A percentile compares a stretch with the other conserved stretches of the same genome.
These are phyloP conservation scores for Chamaecyparis obtusa DNA, from an alignment of 75 land plant species.

Conservation along the genomic window DNA sequence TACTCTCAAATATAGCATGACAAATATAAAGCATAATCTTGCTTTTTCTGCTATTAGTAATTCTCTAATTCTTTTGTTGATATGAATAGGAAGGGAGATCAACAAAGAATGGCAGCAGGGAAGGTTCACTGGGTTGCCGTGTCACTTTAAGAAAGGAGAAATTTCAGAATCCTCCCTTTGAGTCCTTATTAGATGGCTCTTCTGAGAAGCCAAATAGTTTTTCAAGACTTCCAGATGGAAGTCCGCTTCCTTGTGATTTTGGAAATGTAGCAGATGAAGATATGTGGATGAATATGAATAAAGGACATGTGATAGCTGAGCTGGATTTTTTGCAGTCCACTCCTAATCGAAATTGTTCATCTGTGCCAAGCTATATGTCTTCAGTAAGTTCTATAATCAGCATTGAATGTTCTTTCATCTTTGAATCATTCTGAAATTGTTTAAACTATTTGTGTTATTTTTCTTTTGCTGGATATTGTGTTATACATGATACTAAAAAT, in stretches of 20 bases:
- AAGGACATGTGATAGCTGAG: slow-evolving; percentile 58
- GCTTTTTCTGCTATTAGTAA: background rate
- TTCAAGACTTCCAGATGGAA: slow-evolving; percentile 37
- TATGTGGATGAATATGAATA: slow-evolving; percentile 80
- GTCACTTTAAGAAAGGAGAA: slow-evolving; percentile 19
- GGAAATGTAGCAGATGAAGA: slow-evolving; percentile 87
- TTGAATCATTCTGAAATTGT: background rate
- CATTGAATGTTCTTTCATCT: background rate
- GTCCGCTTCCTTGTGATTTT: slow-evolving; percentile 61
- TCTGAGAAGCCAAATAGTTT: slow-evolving; percentile 41
- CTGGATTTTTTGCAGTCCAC: slow-evolving; percentile 59
- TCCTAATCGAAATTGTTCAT: slow-evolving; percentile 35
- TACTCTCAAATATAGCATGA: background rate
- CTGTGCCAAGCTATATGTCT: slow-evolving; percentile 23
- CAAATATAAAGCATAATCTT: background rate
- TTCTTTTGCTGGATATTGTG: background rate
- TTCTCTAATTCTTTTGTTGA: background rate
- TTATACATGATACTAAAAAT: background rate
- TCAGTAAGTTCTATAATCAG: slow-evolving; percentile 33
- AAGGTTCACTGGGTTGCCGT: slow-evolving; percentile 16
- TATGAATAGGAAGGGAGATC: slow-evolving; percentile 10
- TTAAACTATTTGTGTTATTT: background rate
- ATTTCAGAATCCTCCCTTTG: slow-evolving; percentile 55
- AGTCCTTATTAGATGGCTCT: slow-evolving; percentile 45
- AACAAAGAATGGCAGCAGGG: slow-evolving; percentile 18